A percentile compares a stretch with the other conserved stretches of the same genome.
Evolutionary conservation across 2,329 filamentous ascomycete species (phyloP).

Genomic region (Colletotrichum viniferum): DNA sequence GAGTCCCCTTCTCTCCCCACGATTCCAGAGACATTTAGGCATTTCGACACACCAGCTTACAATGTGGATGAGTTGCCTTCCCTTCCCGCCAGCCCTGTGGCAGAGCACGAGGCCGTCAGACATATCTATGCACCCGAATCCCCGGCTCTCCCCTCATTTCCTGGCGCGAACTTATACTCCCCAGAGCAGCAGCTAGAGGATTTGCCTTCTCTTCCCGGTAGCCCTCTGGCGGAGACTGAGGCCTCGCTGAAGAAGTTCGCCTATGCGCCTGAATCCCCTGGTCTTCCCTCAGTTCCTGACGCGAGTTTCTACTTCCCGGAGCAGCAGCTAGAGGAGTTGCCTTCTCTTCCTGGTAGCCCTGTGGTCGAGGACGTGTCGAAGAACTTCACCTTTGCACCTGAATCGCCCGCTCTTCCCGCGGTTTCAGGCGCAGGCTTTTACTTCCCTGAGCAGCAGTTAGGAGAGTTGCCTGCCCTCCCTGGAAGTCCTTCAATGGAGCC

Average conservation of each 20-base stretch:
- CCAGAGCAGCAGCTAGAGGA: neutral
- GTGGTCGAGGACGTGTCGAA: no score
- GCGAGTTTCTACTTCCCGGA: neutral
- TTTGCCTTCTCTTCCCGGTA: constrained; percentile 1
- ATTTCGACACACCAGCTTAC: neutral
- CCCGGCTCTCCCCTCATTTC: neutral
- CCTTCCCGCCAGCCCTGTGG: neutral
- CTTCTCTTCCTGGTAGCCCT: constrained; percentile 16
- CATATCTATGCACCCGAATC: neutral
- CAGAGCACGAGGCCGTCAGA: neutral
- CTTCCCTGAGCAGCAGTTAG: neutral
- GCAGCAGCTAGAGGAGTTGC: constrained; percentile 1
- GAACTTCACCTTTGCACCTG: neutral
- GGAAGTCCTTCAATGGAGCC: constrained; percentile 15
- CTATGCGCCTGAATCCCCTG: neutral
- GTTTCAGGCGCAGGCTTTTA: neutral
- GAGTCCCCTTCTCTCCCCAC: neutral
- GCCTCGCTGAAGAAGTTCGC: neutral
- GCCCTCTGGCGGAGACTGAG: neutral
- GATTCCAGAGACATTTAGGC: neutral
- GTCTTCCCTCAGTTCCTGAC: neutral
- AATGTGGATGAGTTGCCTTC: neutral
- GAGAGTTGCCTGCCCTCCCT: constrained; percentile 17
- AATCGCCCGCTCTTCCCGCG: neutral
- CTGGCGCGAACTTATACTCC: neutral